Conservation (phyloP, 1,284 basidiomycete species). For the Pyrrhoderma noxium region DNA sequence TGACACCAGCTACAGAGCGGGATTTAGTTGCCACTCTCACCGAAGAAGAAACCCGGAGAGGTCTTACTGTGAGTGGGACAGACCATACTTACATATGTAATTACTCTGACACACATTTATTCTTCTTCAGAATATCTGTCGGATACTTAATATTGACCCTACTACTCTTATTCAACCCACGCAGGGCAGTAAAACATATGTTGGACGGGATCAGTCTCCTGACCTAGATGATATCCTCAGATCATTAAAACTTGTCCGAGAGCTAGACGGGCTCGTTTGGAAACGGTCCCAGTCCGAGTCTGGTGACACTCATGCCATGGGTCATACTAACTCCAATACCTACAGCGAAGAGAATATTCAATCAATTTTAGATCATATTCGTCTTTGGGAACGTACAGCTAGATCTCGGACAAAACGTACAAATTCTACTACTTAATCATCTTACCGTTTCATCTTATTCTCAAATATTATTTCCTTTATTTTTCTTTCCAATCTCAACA, state of each 20-base stretch:
- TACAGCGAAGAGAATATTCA: constrained; percentile 13
- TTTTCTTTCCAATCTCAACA: not conserved
- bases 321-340: not conserved
- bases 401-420: constrained; percentile 5
- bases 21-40: constrained; percentile 1
- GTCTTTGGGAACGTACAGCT: constrained; percentile 14
- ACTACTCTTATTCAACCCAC: not conserved
- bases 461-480: not conserved
- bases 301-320: not conserved
- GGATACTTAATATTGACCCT: constrained; percentile 2
- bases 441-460: not conserved
- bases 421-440: not conserved
- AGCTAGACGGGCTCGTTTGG: constrained; percentile 12
- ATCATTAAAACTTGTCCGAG: constrained; percentile 5
- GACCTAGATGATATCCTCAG: not conserved
- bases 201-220: too few relatives aligned
- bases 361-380: constrained; percentile 10
- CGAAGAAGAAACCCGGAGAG: constrained; percentile 2
- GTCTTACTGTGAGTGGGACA: constrained; percentile 3
- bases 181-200: too few relatives aligned
- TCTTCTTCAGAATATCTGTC: constrained; percentile 7
- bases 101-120: not conserved
- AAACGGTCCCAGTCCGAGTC: not conserved
- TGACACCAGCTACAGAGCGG: not conserved
- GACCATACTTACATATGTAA: not conserved